Conservation (phyloP, 495 filamentous ascomycete genomes). For the Penicillium lividum region DNA sequence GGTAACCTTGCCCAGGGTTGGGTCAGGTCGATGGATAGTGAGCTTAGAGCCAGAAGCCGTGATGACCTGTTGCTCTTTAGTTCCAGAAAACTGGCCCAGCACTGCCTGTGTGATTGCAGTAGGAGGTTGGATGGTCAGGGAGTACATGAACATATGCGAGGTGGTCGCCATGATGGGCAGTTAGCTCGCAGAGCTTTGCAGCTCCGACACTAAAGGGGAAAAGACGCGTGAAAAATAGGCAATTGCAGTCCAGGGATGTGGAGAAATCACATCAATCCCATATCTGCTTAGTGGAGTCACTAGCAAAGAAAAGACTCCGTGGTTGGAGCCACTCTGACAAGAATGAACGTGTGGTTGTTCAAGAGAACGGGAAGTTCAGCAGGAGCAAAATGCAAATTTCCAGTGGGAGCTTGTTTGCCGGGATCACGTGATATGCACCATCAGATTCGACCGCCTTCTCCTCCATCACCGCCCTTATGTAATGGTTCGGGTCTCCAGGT, state of each 20-base stretch:
- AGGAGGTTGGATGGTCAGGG: slow-evolving; percentile 87
- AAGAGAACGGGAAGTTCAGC: slow-evolving; percentile 1
- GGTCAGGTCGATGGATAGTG: slow-evolving; percentile 83
- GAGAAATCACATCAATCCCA: slow-evolving; percentile 42
- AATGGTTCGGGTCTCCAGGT: slow-evolving; percentile 3
- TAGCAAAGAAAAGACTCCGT: slow-evolving; percentile 17
- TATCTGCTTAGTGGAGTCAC: slow-evolving; percentile 34
- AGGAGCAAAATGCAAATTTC: slow-evolving; percentile 34
- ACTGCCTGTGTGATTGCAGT: slow-evolving; percentile 87
- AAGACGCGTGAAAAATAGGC: slow-evolving; percentile 11
- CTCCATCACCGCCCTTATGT: slow-evolving; percentile 21
- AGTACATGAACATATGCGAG: slow-evolving; percentile 97
- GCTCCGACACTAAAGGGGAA: not conserved
- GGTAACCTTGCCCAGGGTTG: slow-evolving; percentile 78
- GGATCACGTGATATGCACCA: slow-evolving; percentile 30
- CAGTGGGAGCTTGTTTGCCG: slow-evolving; percentile 24
- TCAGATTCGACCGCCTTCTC: slow-evolving; percentile 46
- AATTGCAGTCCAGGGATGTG: slow-evolving; percentile 36
- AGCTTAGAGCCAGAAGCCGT: slow-evolving; percentile 89
- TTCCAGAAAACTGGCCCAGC: slow-evolving; percentile 90
- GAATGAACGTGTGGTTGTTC: slow-evolving; percentile 5
- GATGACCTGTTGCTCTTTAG: slow-evolving; percentile 94
- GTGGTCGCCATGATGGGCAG: slow-evolving; percentile 85
- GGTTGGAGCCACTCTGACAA: slow-evolving; percentile 5
- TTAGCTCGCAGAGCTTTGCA: slow-evolving; percentile 16